Conservation (phyloP, 805 yeast genomes). For the Pichia ethanolica region DNA sequence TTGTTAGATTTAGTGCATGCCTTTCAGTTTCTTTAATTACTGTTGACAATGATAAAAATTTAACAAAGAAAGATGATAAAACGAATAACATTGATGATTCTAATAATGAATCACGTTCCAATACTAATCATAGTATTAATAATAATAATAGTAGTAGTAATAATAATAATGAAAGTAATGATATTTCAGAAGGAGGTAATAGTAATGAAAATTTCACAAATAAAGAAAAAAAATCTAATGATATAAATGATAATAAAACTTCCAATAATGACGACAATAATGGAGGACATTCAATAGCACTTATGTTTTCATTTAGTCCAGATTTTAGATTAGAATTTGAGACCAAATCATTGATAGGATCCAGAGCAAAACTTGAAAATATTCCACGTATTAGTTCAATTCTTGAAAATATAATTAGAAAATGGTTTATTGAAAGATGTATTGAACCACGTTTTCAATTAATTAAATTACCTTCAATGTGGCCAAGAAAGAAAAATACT, state of each 20-base stretch:
- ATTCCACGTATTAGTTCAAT: conserved; percentile 86
- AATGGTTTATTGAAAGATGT: conserved; percentile 89
- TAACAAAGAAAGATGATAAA: too few species aligned
- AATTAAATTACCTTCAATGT: conserved; percentile 73
- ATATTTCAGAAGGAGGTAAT: too few species aligned
- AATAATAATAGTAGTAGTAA: background rate
- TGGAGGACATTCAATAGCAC: conserved; percentile 40
- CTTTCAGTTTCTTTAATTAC: conserved; percentile 65
- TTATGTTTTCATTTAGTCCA: conserved; percentile 86
- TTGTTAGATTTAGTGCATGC: conserved; percentile 87
- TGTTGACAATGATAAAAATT: conserved; percentile 16
- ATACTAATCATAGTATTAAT: background rate
- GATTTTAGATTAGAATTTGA: conserved; percentile 86
- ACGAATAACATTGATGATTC: background rate
- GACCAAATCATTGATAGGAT: conserved; percentile 84
- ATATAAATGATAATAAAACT: too few species aligned
- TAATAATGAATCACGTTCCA: too few species aligned
- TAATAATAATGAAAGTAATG: background rate
- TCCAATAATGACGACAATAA: background rate
- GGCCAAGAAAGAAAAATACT: conserved; percentile 66
- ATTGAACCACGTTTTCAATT: conserved; percentile 91
- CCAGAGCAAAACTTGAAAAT: conserved; percentile 84
- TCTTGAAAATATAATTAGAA: conserved; percentile 72
- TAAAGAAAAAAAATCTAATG: background rate
- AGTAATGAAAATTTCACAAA: background rate